These are phyloP conservation scores for Micractinium conductrix DNA, from an alignment of 139 green algal genomes.

Conservation along the genomic window DNA sequence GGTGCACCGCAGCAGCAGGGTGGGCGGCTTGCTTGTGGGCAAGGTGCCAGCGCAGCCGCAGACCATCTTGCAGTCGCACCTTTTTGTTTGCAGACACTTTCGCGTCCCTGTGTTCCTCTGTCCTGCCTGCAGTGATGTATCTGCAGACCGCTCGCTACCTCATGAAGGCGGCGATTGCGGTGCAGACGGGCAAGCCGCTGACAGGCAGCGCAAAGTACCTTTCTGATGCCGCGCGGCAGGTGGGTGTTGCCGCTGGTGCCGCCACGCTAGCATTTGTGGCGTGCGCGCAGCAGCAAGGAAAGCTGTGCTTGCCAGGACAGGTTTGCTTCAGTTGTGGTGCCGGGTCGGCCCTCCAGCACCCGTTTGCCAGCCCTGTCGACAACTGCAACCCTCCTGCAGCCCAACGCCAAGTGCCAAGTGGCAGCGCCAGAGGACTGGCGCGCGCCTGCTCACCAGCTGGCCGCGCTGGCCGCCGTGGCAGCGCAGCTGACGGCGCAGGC, in stretches of 20 bases:
- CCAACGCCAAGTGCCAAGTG: constrained; percentile 45
- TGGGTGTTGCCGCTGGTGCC: constrained; percentile 12
- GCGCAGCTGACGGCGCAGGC: constrained; percentile 38
- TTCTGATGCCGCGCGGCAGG: constrained; percentile 28
- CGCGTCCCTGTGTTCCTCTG: not conserved
- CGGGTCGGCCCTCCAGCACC: not conserved
- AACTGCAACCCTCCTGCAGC: not conserved
- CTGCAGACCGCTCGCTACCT: constrained; percentile 83
- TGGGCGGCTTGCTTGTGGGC: no score
- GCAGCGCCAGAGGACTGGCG: constrained; percentile 43
- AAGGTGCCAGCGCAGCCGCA: no score
- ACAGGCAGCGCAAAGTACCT: constrained; percentile 72
- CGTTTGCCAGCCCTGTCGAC: not conserved
- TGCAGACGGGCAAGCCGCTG: constrained; percentile 35
- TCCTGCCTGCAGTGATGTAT: constrained; percentile 45
- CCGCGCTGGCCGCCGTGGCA: constrained; percentile 40
- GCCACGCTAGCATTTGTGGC: no score
- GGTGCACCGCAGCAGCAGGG: no score
- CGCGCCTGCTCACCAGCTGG: constrained; percentile 9
- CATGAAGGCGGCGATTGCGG: constrained; percentile 70
- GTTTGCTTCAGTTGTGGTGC: no score
- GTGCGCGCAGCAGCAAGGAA: no score
- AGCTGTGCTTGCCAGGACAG: not conserved
- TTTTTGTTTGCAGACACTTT: no score
- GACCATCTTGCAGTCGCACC: not conserved